Conservation (phyloP, 1,284 basidiomycete species). For the Pseudozyma thailandica region DNA sequence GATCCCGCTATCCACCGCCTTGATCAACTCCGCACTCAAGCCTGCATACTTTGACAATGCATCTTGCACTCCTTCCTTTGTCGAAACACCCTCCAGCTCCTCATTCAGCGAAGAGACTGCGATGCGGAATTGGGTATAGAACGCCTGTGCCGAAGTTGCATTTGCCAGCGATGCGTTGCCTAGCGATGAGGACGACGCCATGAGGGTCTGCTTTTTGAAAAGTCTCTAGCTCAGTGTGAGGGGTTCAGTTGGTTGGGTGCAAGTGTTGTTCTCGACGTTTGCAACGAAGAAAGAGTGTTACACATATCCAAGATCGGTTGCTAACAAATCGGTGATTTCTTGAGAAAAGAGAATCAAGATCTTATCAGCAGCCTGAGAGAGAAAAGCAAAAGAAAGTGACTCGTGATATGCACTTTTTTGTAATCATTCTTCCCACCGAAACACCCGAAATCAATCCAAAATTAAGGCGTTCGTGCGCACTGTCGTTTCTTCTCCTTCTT, state of each 20-base stretch:
- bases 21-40: conserved; percentile 22
- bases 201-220: conserved; percentile 2
- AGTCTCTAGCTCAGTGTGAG: not conserved
- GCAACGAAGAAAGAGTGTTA: not conserved
- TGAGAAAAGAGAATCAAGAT: no score
- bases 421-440: not conserved
- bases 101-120: conserved; percentile 7
- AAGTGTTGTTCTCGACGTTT: conserved; percentile 2
- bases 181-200: conserved; percentile 38
- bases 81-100: conserved; percentile 1
- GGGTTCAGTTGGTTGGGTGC: not conserved
- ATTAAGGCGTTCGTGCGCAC: not conserved
- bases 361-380: not conserved
- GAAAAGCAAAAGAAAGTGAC: not conserved
- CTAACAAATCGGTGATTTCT: not conserved
- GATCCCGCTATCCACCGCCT: conserved; percentile 28
- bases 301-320: not conserved
- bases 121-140: conserved; percentile 31
- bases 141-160: conserved; percentile 25
- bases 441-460: no score
- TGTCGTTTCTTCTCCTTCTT: not conserved
- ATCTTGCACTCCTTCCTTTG: conserved; percentile 12
- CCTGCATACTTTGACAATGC: conserved; percentile 23
- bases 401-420: not conserved
- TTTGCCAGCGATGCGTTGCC: conserved; percentile 27